These are phyloP conservation scores for Termitomyces sp. DNA, from an alignment of 768 basidiomycete genomes.

Conservation along the genomic window DNA sequence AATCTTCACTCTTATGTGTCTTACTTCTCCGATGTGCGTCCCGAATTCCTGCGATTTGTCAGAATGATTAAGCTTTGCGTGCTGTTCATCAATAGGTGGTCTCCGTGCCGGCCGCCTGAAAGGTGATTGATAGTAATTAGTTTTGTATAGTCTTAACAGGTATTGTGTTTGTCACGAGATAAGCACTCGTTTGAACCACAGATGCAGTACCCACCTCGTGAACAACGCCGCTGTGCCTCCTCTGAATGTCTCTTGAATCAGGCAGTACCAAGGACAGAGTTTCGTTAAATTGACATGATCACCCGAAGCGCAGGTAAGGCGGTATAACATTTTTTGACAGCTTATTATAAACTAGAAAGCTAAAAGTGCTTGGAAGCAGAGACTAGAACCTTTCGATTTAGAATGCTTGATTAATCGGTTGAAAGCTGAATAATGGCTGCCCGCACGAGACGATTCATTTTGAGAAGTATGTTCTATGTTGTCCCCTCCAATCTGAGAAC, in stretches of 20 bases:
- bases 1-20: background rate
- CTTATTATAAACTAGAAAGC: background rate
- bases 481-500: background rate
- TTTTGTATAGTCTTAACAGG: background rate
- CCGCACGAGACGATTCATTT: background rate
- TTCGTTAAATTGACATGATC: background rate
- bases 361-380: background rate
- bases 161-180: background rate
- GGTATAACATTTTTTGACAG: conserved; percentile 4
- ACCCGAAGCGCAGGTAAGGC: background rate
- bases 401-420: background rate
- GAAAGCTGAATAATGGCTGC: background rate
- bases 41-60: background rate
- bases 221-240: background rate
- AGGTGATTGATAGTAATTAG: background rate
- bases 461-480: background rate
- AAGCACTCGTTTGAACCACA: background rate
- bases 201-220: background rate
- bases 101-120: background rate
- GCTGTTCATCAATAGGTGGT: background rate
- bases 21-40: background rate
- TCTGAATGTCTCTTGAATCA: background rate
- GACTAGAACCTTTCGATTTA: background rate
- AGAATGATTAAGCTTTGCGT: background rate
- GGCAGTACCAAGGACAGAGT: background rate